Percentiles rank a stretch among this genome's conserved stretches.
These are phyloP conservation scores for Tardiomyces depauwii DNA, from an alignment of 1,139 yeast genomes.

Conservation along the genomic window DNA sequence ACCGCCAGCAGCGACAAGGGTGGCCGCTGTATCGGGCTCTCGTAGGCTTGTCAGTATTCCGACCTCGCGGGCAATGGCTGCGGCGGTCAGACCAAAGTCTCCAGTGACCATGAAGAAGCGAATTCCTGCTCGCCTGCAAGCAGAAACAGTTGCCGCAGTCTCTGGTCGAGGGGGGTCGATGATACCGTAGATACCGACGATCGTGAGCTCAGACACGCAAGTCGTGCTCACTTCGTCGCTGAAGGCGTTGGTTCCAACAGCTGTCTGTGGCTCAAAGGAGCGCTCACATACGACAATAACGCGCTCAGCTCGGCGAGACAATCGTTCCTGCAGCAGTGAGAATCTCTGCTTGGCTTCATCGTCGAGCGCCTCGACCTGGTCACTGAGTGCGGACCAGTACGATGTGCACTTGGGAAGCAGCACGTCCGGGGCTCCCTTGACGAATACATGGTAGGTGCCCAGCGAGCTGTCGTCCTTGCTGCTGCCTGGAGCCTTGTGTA, in stretches of 20 bases:
- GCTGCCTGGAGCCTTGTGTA: conserved; percentile 3
- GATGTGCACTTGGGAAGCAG: conserved; percentile 30
- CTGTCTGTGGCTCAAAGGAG: conserved; percentile 25
- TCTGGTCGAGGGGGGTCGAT: conserved; percentile 77
- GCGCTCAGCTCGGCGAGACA: conserved; percentile 61
- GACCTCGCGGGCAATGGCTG: conserved; percentile 77
- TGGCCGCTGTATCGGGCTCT: background rate
- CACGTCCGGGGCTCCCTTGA: conserved; percentile 44
- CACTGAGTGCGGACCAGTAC: conserved; percentile 7
- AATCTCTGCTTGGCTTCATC: conserved; percentile 80
- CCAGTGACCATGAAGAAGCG: conserved; percentile 82
- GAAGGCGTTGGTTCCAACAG: conserved; percentile 61
- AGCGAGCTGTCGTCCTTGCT: background rate
- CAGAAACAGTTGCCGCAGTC: conserved; percentile 54
- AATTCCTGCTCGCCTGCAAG: conserved; percentile 68
- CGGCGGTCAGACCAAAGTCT: conserved; percentile 75
- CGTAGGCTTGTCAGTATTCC: conserved; percentile 36
- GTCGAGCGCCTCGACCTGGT: conserved; percentile 12
- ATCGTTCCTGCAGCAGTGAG: conserved; percentile 78
- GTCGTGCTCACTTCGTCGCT: conserved; percentile 61
- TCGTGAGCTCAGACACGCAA: conserved; percentile 38
- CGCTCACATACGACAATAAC: conserved; percentile 45
- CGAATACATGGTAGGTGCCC: conserved; percentile 22
- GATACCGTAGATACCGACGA: conserved; percentile 75
- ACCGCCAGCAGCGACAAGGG: conserved; percentile 43